A percentile compares a stretch with the other conserved stretches of the same genome.
phyloP scores from a whole-genome alignment of 352 stramenopile genomes.

The Phytophthora colocasiae region DNA sequence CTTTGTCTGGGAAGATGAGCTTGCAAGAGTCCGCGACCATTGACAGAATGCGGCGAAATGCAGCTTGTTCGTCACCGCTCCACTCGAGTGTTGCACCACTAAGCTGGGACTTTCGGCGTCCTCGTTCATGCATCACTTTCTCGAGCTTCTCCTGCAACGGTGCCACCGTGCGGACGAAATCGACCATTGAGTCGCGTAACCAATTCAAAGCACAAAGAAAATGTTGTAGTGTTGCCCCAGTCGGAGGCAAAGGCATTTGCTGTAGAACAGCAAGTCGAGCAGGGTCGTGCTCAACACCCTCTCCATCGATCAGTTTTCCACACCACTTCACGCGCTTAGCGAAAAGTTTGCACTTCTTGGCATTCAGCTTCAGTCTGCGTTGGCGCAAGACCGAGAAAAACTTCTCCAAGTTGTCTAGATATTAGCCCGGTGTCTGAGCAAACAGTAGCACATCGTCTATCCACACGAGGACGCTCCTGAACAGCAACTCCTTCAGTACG shows the following conservation, averaged over 20 bases:
- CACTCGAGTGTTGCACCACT: conserved; percentile 15
- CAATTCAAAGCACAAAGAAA: too few species aligned
- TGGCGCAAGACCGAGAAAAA: conserved; percentile 11
- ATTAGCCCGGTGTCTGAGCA: background rate
- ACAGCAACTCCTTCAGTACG: background rate
- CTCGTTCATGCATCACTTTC: background rate
- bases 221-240: background rate
- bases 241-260: conserved; percentile 16
- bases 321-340: conserved; percentile 20
- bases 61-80: conserved; percentile 1
- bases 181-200: too few species aligned
- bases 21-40: conserved; percentile 22
- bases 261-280: background rate
- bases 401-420: background rate
- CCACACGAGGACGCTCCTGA: background rate
- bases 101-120: conserved; percentile 11
- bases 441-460: conserved; percentile 6
- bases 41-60: background rate
- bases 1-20: conserved; percentile 9
- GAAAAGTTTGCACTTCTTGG: conserved; percentile 25
- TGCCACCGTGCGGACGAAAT: too few species aligned
- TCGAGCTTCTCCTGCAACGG: background rate
- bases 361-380: conserved; percentile 15
- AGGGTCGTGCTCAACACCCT: conserved; percentile 11
- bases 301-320: conserved; percentile 17